phyloP scores from a whole-genome alignment of 1,139 yeast genomes.

The Suhomyces coccinellae region DNA sequence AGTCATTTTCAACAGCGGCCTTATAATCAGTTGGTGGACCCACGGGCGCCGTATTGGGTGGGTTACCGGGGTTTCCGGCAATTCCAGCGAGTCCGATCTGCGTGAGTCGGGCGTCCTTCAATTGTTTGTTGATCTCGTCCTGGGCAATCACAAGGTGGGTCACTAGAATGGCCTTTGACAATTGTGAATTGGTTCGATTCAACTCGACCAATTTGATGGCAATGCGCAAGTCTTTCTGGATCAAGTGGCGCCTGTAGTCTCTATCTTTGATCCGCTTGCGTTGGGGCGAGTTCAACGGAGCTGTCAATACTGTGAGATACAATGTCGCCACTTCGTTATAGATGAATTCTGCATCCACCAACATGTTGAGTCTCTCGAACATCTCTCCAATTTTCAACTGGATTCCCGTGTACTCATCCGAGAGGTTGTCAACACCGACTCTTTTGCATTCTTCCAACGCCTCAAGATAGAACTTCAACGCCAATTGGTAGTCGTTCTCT shows the following conservation, averaged over 20 bases:
- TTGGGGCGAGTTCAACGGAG: conserved; percentile 25
- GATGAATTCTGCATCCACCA: conserved; percentile 61
- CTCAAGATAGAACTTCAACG: conserved; percentile 60
- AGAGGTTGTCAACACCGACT: conserved; percentile 51
- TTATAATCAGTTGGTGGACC: conserved; percentile 3
- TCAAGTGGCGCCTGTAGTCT: conserved; percentile 53
- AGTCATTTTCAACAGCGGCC: conserved; percentile 12
- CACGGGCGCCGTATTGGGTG: background rate
- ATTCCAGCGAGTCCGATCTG: conserved; percentile 5
- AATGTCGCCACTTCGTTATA: conserved; percentile 68
- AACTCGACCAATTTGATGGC: conserved; percentile 67
- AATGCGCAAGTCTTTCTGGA: conserved; percentile 71
- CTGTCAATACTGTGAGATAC: conserved; percentile 58
- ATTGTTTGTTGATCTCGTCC: conserved; percentile 43
- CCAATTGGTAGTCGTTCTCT: conserved; percentile 58
- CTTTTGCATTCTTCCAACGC: conserved; percentile 48
- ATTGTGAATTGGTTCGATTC: conserved; percentile 49
- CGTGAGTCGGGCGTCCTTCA: conserved; percentile 8
- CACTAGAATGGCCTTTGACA: conserved; percentile 58
- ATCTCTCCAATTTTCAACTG: conserved; percentile 85
- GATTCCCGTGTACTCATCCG: conserved; percentile 80
- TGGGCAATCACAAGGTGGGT: conserved; percentile 69
- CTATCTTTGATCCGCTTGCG: conserved; percentile 25
- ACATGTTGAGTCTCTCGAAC: conserved; percentile 66
- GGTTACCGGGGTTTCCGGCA: background rate